Conservation (phyloP, 768 basidiomycete genomes). For the Phlegmacium glaucopus region DNA sequence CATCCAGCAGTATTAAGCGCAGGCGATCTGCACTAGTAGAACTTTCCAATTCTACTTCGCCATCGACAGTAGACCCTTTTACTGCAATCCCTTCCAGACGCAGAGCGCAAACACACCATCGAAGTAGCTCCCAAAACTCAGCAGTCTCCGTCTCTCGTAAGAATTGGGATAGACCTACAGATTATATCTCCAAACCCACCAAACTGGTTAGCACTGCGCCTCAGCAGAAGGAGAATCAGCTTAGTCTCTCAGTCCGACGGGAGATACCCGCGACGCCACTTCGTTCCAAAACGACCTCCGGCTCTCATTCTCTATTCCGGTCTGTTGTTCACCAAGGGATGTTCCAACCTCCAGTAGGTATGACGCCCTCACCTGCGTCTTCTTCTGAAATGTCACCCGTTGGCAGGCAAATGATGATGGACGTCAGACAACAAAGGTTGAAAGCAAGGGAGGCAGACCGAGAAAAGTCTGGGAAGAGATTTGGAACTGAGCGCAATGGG, state of each 20-base stretch:
- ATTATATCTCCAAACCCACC: conserved; percentile 1
- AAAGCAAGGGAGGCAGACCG: conserved; percentile 36
- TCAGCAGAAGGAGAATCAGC: conserved; percentile 40
- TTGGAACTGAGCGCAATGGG: neutral
- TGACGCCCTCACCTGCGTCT: conserved; percentile 58
- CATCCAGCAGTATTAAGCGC: conserved; percentile 20
- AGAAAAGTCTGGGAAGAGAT: conserved; percentile 12
- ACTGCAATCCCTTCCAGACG: conserved; percentile 29
- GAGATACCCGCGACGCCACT: conserved; percentile 46
- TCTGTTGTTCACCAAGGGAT: conserved; percentile 37
- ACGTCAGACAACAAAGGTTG: conserved; percentile 48
- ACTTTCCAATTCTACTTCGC: conserved; percentile 15
- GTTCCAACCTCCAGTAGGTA: conserved; percentile 43
- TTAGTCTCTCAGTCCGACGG: conserved; percentile 29
- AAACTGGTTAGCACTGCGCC: conserved; percentile 1
- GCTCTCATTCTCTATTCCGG: conserved; percentile 33
- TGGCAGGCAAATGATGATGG: conserved; percentile 64
- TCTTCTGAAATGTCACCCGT: conserved; percentile 74
- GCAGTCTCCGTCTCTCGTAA: conserved; percentile 6
- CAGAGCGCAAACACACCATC: conserved; percentile 18
- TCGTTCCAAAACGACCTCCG: conserved; percentile 31
- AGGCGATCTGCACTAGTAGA: conserved; percentile 25
- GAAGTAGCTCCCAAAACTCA: conserved; percentile 25
- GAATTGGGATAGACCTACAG: conserved; percentile 2
- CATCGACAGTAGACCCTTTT: conserved; percentile 22